Conservation (phyloP, 1,284 basidiomycete species). For the Ganoderma sp. region DNA sequence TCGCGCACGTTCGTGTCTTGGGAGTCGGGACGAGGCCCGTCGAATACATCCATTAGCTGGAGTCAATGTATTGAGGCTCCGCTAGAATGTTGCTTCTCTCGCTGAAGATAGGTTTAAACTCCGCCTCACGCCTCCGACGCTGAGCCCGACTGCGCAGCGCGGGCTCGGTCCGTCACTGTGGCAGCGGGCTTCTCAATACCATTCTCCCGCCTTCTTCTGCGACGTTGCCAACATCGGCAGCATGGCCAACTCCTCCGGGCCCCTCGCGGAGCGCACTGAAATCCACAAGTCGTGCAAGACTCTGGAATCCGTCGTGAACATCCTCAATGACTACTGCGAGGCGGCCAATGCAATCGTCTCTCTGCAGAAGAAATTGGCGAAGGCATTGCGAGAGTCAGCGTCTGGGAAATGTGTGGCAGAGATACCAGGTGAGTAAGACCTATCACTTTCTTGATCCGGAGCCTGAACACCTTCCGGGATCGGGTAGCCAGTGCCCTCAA, state of each 20-base stretch:
- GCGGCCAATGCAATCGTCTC: conserved; percentile 63
- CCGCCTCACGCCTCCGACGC: background rate
- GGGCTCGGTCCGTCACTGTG: background rate
- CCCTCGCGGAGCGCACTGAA: conserved; percentile 61
- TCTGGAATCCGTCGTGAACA: conserved; percentile 67
- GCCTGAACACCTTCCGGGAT: background rate
- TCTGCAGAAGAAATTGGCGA: conserved; percentile 76
- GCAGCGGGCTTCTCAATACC: conserved; percentile 3
- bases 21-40: too few relatives aligned
- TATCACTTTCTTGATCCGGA: background rate
- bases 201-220: background rate
- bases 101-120: background rate
- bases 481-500: conserved; percentile 66
- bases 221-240: conserved; percentile 3
- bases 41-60: too few relatives aligned
- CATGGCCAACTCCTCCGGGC: conserved; percentile 28
- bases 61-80: background rate
- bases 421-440: conserved; percentile 55
- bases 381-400: conserved; percentile 69
- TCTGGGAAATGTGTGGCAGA: conserved; percentile 62
- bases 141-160: background rate
- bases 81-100: background rate
- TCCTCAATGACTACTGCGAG: conserved; percentile 77
- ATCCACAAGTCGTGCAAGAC: conserved; percentile 81
- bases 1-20: background rate